phyloP scores from a whole-genome alignment of 192 early-diverging fungal species.

The Backusella westeae region DNA sequence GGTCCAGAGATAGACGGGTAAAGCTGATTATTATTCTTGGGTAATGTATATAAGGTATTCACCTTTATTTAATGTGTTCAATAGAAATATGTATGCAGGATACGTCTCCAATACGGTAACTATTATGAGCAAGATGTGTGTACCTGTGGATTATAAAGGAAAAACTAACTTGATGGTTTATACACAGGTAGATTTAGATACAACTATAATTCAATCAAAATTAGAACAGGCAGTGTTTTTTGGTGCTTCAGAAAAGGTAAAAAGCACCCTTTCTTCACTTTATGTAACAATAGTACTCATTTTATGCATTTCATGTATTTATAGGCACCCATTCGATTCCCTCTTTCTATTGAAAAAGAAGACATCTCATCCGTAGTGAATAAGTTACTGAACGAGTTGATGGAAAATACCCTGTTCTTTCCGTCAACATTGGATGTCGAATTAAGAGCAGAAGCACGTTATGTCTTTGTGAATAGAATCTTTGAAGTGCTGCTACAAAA shows the following conservation, averaged over 20 bases:
- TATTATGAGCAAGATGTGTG: background rate
- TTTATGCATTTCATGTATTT: background rate
- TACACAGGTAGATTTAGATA: background rate
- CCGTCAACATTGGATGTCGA: background rate
- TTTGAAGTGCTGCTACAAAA: background rate
- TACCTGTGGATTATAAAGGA: background rate
- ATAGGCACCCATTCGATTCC: background rate
- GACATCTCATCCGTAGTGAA: background rate
- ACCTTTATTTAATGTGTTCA: background rate
- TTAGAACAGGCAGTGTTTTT: background rate
- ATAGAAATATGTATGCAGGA: background rate
- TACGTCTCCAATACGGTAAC: background rate
- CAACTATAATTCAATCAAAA: background rate
- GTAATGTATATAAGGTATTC: no score
- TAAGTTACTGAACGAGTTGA: background rate
- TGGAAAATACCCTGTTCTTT: background rate
- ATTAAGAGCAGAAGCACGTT: background rate
- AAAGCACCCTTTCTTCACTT: background rate
- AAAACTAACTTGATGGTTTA: background rate
- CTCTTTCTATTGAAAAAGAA: background rate
- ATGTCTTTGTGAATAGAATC: conserved; percentile 5
- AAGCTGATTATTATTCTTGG: background rate
- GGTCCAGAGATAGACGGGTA: background rate
- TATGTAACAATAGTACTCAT: background rate
- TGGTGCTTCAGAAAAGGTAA: background rate